These are phyloP conservation scores for Arachnomyces sp. DNA, from an alignment of 2,329 filamentous ascomycete genomes.

Conservation along the genomic window DNA sequence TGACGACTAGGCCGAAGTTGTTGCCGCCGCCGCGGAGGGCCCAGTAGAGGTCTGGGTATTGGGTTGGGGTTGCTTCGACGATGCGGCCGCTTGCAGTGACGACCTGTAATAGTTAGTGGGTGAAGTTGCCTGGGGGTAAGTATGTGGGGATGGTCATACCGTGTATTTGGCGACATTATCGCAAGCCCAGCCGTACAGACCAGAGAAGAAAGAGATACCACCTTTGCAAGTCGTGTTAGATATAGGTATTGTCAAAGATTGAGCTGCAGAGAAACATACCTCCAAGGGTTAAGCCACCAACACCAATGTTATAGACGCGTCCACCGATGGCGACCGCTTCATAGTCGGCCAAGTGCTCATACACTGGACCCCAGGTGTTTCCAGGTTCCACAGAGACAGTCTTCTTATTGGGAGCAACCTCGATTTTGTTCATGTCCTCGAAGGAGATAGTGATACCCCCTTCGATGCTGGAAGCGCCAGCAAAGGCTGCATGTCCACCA, in stretches of 20 bases:
- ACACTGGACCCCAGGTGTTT: conserved; percentile 12
- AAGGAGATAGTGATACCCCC: conserved; percentile 28
- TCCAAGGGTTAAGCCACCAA: conserved; percentile 14
- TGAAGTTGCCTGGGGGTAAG: background rate
- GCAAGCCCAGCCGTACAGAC: conserved; percentile 25
- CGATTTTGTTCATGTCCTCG: conserved; percentile 9
- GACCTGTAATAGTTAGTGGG: background rate
- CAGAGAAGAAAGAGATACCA: conserved; percentile 27
- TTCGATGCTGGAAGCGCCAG: conserved; percentile 43
- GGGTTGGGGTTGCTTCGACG: conserved; percentile 16
- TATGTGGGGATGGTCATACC: conserved; percentile 10
- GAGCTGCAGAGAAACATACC: conserved; percentile 8
- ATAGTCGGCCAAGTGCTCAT: conserved; percentile 7
- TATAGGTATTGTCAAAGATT: too few species aligned
- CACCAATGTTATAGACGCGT: conserved; percentile 11
- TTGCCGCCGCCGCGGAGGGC: conserved; percentile 29
- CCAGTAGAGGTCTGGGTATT: conserved; percentile 27
- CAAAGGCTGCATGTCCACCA: conserved; percentile 51
- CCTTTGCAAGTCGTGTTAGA: conserved; percentile 8
- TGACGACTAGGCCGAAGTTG: conserved; percentile 27
- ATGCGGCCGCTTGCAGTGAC: conserved; percentile 24
- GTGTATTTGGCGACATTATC: conserved; percentile 30
- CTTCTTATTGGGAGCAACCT: conserved; percentile 8
- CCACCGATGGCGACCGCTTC: conserved; percentile 12
- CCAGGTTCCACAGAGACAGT: conserved; percentile 12